Conservation (phyloP, 2,329 filamentous ascomycete genomes). For the Sporothrix humicola region DNA sequence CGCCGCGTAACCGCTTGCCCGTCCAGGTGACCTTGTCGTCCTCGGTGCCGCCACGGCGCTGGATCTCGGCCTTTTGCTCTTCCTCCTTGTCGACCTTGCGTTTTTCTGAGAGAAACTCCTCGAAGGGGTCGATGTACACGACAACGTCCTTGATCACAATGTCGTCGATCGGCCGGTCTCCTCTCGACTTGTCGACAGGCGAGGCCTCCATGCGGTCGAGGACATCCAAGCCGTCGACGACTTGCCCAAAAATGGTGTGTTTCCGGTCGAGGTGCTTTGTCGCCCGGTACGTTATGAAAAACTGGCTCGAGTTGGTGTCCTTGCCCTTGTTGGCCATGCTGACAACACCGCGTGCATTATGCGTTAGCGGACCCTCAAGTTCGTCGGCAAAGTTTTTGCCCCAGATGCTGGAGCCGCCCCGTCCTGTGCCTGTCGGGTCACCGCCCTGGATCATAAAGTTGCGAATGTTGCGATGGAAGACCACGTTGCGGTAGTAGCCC, state of each 20-base stretch:
- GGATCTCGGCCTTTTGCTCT: constrained; percentile 65
- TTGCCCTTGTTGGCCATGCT: constrained; percentile 99
- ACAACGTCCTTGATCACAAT: constrained; percentile 82
- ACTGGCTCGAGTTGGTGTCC: constrained; percentile 95
- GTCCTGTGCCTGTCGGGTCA: constrained; percentile 88
- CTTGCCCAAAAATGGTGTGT: constrained; percentile 92
- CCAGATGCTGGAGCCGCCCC: constrained; percentile 91
- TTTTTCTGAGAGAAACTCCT: constrained; percentile 83
- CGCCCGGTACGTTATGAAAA: constrained; percentile 88
- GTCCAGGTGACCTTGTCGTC: constrained; percentile 96
- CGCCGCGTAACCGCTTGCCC: constrained; percentile 80
- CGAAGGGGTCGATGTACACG: constrained; percentile 92
- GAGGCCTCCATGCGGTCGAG: constrained; percentile 78
- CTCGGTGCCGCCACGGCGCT: constrained; percentile 72
- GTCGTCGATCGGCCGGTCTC: constrained; percentile 75
- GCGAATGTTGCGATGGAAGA: constrained; percentile 91
- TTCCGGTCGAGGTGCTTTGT: constrained; percentile 89
- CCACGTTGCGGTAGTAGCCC: constrained; percentile 83
- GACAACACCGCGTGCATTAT: constrained; percentile 77
- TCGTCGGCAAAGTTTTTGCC: constrained; percentile 94
- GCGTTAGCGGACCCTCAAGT: constrained; percentile 85
- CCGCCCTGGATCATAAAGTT: constrained; percentile 99
- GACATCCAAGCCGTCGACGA: constrained; percentile 76
- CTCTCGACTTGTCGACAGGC: constrained; percentile 77
- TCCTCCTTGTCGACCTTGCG: constrained; percentile 65